These are phyloP conservation scores for Remersonia thermophila DNA, from an alignment of 2,329 filamentous ascomycete genomes.

Conservation along the genomic window DNA sequence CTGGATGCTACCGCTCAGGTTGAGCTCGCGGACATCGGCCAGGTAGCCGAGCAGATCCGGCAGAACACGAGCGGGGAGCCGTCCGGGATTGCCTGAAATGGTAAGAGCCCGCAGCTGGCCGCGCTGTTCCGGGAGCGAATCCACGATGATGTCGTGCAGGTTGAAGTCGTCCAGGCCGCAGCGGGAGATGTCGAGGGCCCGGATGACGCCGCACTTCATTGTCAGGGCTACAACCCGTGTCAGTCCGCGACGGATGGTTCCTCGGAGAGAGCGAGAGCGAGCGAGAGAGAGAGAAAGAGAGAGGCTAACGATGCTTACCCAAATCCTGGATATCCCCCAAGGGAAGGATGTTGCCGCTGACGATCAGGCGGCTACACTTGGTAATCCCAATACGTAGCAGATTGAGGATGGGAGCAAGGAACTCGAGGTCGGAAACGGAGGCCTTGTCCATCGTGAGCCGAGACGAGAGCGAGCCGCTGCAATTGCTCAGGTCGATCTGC, in stretches of 20 bases:
- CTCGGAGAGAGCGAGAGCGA: no score
- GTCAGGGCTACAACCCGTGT: slow-evolving; percentile 18
- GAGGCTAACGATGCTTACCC: no score
- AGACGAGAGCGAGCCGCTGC: slow-evolving; percentile 18
- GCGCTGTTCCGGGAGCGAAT: slow-evolving; percentile 30
- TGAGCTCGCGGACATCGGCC: slow-evolving; percentile 33
- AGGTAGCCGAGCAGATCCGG: slow-evolving; percentile 32
- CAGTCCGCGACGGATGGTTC: slow-evolving; percentile 6
- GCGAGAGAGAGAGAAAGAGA: no score
- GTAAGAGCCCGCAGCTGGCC: slow-evolving; percentile 36
- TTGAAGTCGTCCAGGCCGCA: slow-evolving; percentile 39
- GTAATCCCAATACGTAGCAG: slow-evolving; percentile 31
- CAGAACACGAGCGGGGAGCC: slow-evolving; percentile 35
- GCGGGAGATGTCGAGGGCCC: slow-evolving; percentile 36
- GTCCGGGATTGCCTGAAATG: slow-evolving; percentile 40
- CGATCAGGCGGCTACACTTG: slow-evolving; percentile 38
- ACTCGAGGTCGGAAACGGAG: slow-evolving; percentile 16
- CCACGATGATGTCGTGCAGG: slow-evolving; percentile 35
- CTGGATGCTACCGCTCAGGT: slow-evolving; percentile 39
- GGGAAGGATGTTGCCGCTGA: slow-evolving; percentile 38
- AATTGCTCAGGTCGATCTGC: slow-evolving; percentile 40
- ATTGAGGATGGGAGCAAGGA: slow-evolving; percentile 30
- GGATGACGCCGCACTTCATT: slow-evolving; percentile 24
- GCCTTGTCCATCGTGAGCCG: slow-evolving; percentile 1
- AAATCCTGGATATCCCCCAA: slow-evolving; percentile 36